Conservation (phyloP, 768 basidiomycete species). For the Dacryopinax spathularia region DNA sequence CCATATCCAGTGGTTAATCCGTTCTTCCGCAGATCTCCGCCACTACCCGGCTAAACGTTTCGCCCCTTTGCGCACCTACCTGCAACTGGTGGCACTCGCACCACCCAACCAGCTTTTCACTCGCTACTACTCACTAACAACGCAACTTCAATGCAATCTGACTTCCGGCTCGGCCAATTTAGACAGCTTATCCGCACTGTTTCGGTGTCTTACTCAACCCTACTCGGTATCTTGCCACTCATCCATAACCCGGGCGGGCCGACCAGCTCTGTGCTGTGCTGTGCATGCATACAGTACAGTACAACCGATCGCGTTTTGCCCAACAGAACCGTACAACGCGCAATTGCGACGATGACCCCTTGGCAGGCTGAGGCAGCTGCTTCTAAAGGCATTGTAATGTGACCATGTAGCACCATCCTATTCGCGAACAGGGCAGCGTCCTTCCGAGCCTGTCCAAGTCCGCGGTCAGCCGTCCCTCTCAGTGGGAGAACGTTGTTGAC, state of each 20-base stretch:
- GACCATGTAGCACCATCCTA: background rate
- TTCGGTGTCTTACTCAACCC: no score
- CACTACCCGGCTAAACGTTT: background rate
- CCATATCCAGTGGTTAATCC: background rate
- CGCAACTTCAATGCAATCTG: no score
- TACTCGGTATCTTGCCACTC: no score
- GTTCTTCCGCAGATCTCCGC: background rate
- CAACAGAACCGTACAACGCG: no score
- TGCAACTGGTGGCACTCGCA: no score
- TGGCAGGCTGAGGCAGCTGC: background rate
- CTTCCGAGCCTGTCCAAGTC: background rate
- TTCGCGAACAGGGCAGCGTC: background rate
- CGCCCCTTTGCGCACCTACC: background rate
- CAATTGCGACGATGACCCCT: background rate
- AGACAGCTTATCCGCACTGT: background rate
- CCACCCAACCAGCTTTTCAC: no score
- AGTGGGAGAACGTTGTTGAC: conserved; percentile 1
- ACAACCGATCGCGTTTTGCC: no score
- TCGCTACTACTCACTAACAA: background rate
- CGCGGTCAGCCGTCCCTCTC: background rate
- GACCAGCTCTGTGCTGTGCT: no score
- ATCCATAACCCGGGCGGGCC: no score
- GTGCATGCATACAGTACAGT: no score
- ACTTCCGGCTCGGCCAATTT: background rate
- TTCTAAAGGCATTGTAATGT: background rate